Percentiles rank a stretch among this genome's conserved stretches.
Evolutionary conservation across 169 alveolate species (phyloP).

Genomic region (Plasmodium reichenowi): DNA sequence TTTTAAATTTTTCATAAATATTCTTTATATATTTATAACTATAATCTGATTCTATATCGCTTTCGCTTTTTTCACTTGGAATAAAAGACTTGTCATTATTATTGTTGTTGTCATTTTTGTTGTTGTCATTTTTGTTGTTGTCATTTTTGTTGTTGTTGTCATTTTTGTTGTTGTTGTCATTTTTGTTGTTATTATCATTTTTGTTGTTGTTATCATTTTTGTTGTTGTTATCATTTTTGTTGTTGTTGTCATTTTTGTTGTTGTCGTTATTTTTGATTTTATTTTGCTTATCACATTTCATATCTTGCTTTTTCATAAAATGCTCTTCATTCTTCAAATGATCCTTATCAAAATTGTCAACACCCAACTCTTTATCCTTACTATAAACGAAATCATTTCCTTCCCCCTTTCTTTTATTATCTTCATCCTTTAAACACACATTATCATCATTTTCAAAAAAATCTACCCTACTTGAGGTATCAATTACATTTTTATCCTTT

Average conservation of each 20-base stretch:
- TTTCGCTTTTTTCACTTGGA: not conserved
- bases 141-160: not conserved
- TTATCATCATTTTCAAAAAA: no score
- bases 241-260: not conserved
- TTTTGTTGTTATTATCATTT: no score
- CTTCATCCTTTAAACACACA: no score
- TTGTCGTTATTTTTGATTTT: no score
- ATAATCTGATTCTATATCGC: constrained; percentile 16
- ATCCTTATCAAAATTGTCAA: not conserved
- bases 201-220: not conserved
- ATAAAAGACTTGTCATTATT: not conserved
- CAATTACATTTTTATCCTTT: no score
- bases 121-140: not conserved
- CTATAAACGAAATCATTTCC: constrained; percentile 24
- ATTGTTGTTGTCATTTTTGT: not conserved
- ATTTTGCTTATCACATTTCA: not conserved
- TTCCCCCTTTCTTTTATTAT: no score
- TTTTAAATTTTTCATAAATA: not conserved
- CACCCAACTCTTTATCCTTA: constrained; percentile 5
- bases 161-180: not conserved
- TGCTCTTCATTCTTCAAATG: not conserved
- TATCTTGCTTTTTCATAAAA: not conserved
- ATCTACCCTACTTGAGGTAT: no score
- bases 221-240: not conserved
- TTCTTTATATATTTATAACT: constrained; percentile 31